Evolutionary conservation across 345 rosid species (phyloP).

Genomic region (Cardamine resedifolia): DNA sequence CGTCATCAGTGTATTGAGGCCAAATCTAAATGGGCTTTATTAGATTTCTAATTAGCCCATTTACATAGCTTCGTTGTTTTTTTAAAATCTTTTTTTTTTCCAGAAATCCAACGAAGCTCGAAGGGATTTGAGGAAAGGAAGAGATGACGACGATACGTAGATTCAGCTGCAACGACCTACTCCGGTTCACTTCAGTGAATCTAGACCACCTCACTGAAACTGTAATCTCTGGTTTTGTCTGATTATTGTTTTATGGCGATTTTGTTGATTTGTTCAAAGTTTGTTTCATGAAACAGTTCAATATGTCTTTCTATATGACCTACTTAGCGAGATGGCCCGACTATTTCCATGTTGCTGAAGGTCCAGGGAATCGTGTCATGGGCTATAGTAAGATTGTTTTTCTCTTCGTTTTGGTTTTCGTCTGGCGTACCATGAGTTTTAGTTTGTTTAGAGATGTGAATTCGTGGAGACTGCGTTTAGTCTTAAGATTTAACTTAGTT

Average conservation of each 20-base stretch:
- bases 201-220: constrained; percentile 97
- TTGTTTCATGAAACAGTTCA: constrained; percentile 55
- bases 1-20: constrained; percentile 8
- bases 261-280: neutral
- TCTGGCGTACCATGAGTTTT: neutral
- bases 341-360: constrained; percentile 93
- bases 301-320: constrained; percentile 96
- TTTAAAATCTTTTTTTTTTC: neutral
- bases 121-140: constrained; percentile 20
- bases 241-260: constrained; percentile 6
- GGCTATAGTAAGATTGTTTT: constrained; percentile 64
- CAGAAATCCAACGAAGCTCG: constrained; percentile 7
- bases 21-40: constrained; percentile 16
- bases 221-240: constrained; percentile 31
- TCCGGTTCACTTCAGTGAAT: constrained; percentile 77
- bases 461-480: neutral
- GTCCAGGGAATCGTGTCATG: constrained; percentile 71
- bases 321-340: constrained; percentile 98
- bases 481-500: neutral
- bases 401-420: neutral
- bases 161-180: constrained; percentile 94
- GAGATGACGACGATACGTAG: constrained; percentile 92
- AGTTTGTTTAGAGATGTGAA: neutral
- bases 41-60: neutral
- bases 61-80: neutral